Evolutionary conservation across 2,329 filamentous ascomycete species (phyloP), one percentile per base, ranked within the genome.

Genomic region (Aspergillus pseudoterreus): DNA sequence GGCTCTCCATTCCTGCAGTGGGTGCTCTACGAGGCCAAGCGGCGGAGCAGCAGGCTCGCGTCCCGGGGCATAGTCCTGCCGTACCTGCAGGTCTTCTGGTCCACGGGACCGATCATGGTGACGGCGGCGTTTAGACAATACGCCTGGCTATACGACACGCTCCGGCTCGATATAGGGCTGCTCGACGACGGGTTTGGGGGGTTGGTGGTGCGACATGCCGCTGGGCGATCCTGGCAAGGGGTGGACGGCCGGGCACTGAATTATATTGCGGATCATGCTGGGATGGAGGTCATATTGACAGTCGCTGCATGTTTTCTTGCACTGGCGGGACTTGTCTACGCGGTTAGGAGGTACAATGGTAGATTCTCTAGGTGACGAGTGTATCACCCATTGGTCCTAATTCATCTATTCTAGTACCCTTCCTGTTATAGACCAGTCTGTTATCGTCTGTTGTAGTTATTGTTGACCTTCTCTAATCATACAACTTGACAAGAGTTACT

Each of bases 81-180:
- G 10, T 60, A 60, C 36, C 52, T 60, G n/a, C 50, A 50, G 42
- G 57, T 60, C 6, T 60, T 60, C 44, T 60, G 57, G 57, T 55
- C 57, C 11, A 60, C 56, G 8, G 57, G 57, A 4, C 57, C 57
- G 6, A 57, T 58, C 24, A 60, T 60, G 56, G 27, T 60, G 24
- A 60, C 57, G 2, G 48, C 52, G 4, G 54, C 54, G n/a, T 51
- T 54, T 21, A 33, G 45, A n/a, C 14, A 55, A 19, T 60, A 60
- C 32, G 45, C 48, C 0, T 50, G 39, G 43, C 19, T 51, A 30
- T 45, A 51, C 30, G 45, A 45, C 12, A 39, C 45, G 14, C 38
- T 48, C 10, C 17, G 43, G 15, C 32, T 48, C 15, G 42, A 32
- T 14, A 2, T 58, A 11, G 57, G 54, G 12, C 41, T 57, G 15